phyloP scores from a whole-genome alignment of 768 basidiomycete genomes.

The Candolleomyces efflorescens region DNA sequence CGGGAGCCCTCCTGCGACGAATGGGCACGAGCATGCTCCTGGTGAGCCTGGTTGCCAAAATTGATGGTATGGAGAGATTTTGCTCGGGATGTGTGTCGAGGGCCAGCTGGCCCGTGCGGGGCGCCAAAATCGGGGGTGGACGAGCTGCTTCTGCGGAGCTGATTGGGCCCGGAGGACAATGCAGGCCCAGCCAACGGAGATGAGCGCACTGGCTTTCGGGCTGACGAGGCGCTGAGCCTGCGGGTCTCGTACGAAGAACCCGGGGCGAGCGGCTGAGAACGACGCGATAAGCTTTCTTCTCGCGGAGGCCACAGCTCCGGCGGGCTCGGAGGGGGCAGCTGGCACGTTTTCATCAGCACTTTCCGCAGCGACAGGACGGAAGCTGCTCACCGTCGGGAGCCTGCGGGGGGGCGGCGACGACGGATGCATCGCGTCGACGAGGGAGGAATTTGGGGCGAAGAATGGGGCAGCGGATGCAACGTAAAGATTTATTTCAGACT shows the following conservation, averaged over 20 bases:
- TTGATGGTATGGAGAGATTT: too few relatives aligned
- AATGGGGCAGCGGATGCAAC: background rate
- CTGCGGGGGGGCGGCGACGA: background rate
- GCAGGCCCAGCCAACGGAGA: conserved; percentile 41
- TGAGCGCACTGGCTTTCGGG: conserved; percentile 32
- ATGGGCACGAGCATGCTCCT: background rate
- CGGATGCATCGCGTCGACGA: background rate
- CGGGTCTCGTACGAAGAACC: background rate
- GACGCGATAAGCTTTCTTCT: background rate
- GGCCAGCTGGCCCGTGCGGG: conserved; percentile 14
- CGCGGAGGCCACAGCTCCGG: background rate
- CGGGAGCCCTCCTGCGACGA: background rate
- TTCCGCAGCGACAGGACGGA: background rate
- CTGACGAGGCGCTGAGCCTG: conserved; percentile 9
- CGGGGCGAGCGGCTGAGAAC: conserved; percentile 1
- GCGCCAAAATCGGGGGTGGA: too few relatives aligned
- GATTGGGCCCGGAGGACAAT: conserved; percentile 14
- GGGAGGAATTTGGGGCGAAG: background rate
- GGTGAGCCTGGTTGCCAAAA: too few relatives aligned
- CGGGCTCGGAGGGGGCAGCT: background rate
- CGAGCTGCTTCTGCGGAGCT: background rate
- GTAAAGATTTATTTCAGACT: conserved; percentile 2
- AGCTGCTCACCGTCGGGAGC: background rate
- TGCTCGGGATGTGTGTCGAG: conserved; percentile 3
- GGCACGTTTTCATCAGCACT: background rate